phyloP scores from a whole-genome alignment of 2,329 filamentous ascomycete species.

The Claviceps africana region DNA sequence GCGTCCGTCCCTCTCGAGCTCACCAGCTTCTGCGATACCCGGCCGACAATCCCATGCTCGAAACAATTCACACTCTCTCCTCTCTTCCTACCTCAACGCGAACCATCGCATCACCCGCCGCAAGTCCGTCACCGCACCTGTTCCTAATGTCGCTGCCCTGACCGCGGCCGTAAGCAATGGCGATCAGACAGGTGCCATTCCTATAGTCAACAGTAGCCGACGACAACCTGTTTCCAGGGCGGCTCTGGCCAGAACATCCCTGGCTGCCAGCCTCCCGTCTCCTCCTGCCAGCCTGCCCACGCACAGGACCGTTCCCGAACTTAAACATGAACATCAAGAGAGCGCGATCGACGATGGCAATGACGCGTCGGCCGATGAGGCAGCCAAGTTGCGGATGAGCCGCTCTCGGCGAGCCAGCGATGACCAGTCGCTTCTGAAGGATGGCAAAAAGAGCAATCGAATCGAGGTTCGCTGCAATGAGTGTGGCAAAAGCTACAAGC shows the following conservation, averaged over 20 bases:
- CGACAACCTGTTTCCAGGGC: constrained; percentile 59
- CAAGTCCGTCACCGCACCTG: constrained; percentile 77
- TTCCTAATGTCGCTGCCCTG: constrained; percentile 59
- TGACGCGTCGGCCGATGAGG: constrained; percentile 43
- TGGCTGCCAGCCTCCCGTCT: constrained; percentile 43
- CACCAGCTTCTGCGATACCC: constrained; percentile 42
- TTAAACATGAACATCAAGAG: constrained; percentile 36
- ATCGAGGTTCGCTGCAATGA: constrained; percentile 90
- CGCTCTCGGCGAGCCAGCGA: constrained; percentile 61
- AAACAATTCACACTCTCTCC: constrained; percentile 69
- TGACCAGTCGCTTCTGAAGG: constrained; percentile 68
- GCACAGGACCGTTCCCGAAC: constrained; percentile 35
- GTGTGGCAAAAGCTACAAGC: constrained; percentile 99
- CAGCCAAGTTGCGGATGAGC: constrained; percentile 31
- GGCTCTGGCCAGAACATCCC: constrained; percentile 9
- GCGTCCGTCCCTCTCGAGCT: constrained; percentile 44
- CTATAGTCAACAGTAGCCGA: constrained; percentile 42
- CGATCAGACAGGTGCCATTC: constrained; percentile 39
- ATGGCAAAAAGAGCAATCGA: constrained; percentile 69
- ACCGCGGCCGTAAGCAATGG: constrained; percentile 61
- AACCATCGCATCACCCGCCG: constrained; percentile 79
- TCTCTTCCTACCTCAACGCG: constrained; percentile 61
- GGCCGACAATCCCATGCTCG: constrained; percentile 53
- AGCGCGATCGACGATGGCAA: constrained; percentile 57
- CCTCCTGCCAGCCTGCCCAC: constrained; percentile 56